Evolutionary conservation across 208 protist genomes (phyloP).

Genomic region (Leishmania aethiopica): DNA sequence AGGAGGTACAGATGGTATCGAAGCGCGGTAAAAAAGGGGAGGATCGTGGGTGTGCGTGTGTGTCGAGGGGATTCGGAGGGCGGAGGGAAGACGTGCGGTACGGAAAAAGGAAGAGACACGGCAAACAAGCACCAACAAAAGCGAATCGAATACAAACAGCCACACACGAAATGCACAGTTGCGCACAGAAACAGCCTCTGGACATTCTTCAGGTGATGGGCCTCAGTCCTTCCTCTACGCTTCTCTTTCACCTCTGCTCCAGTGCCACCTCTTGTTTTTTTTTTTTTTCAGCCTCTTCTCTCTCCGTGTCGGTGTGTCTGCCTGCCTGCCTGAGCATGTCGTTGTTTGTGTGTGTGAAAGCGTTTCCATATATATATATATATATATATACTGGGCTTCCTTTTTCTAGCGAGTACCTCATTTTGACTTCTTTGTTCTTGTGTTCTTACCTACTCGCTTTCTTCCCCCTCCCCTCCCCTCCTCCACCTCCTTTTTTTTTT

Average conservation of each 20-base stretch:
- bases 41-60: neutral
- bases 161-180: neutral
- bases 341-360: neutral
- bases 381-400: neutral
- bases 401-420: neutral
- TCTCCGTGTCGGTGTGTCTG: neutral
- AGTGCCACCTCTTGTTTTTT: neutral
- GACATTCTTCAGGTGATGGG: neutral
- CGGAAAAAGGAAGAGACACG: neutral
- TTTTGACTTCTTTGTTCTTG: neutral
- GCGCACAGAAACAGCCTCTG: neutral
- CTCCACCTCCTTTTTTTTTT: conserved; percentile 12
- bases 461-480: neutral
- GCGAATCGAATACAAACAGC: neutral
- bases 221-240: neutral
- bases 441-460: conserved; percentile 3
- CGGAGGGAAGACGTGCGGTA: neutral
- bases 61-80: neutral
- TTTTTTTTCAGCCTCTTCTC: neutral
- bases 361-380: neutral
- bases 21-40: neutral
- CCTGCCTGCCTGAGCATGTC: neutral
- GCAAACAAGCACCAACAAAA: neutral
- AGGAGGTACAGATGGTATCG: neutral
- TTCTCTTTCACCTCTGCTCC: neutral